A percentile compares a stretch with the other conserved stretches of the same genome.
Conservation (phyloP, 2,329 filamentous ascomycete species). For the Penicillium paneum region DNA sequence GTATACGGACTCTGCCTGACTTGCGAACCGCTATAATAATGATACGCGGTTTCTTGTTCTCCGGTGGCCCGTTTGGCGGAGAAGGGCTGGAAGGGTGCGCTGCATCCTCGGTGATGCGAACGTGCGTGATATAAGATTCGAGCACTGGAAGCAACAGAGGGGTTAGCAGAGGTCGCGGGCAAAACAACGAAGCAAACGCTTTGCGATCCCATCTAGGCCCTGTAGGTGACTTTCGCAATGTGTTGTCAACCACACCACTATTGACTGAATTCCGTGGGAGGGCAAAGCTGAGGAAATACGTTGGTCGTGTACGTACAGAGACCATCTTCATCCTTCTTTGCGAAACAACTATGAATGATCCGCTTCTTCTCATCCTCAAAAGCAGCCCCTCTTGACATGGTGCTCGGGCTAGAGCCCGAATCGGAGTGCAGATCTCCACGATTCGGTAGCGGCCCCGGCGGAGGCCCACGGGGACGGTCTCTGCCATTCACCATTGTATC, state of each 20-base stretch:
- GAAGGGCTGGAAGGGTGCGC: constrained; percentile 78
- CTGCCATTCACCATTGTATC: constrained; percentile 36
- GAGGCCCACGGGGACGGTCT: constrained; percentile 36
- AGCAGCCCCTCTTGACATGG: constrained; percentile 63
- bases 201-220: background rate
- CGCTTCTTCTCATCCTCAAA: constrained; percentile 97
- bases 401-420: constrained; percentile 33
- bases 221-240: constrained; percentile 2
- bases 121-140: constrained; percentile 98
- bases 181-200: background rate
- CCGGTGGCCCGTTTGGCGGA: constrained; percentile 69
- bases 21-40: constrained; percentile 92
- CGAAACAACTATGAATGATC: constrained; percentile 93
- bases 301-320: constrained; percentile 61
- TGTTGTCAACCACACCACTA: background rate
- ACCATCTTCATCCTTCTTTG: constrained; percentile 82
- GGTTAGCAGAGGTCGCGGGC: constrained; percentile 17
- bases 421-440: constrained; percentile 32
- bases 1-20: constrained; percentile 87
- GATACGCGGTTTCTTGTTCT: constrained; percentile 80
- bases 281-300: background rate
- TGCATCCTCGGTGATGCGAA: constrained; percentile 83
- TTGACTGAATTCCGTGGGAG: background rate
- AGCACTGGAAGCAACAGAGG: constrained; percentile 52
- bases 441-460: constrained; percentile 27